phyloP scores from a whole-genome alignment of 495 filamentous ascomycete genomes.

The Aspergillus sparsus region DNA sequence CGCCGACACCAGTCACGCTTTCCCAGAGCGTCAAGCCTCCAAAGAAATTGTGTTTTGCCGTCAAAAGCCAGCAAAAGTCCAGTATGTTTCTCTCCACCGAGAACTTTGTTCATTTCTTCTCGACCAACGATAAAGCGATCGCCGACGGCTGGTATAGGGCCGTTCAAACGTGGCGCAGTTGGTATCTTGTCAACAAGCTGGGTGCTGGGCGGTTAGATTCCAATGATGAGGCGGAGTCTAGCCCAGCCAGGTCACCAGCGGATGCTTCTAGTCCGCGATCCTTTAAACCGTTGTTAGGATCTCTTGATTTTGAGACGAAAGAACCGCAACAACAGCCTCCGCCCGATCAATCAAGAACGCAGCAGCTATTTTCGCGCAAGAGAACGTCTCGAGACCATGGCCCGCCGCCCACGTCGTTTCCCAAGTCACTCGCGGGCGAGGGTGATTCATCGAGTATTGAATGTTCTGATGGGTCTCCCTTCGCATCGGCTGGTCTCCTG shows the following conservation, averaged over 20 bases:
- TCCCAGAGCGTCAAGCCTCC: conserved; percentile 68
- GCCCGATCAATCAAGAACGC: conserved; percentile 21
- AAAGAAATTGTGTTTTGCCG: conserved; percentile 78
- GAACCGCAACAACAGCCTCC: conserved; percentile 5
- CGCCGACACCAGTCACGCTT: conserved; percentile 63
- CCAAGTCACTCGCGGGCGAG: conserved; percentile 38
- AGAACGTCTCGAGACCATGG: conserved; percentile 41
- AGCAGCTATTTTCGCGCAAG: conserved; percentile 34
- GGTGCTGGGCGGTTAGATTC: conserved; percentile 51
- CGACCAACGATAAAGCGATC: conserved; percentile 66
- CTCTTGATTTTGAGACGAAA: conserved; percentile 39
- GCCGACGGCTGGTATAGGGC: conserved; percentile 67
- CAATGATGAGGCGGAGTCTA: conserved; percentile 18
- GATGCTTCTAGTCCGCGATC: conserved; percentile 31
- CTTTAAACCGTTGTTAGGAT: conserved; percentile 56
- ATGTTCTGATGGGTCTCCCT: conserved; percentile 46
- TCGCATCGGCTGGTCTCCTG: conserved; percentile 59
- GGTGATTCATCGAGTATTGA: conserved; percentile 17
- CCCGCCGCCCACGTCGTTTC: conserved; percentile 49
- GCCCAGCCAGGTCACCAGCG: conserved; percentile 20
- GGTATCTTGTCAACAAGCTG: conserved; percentile 74
- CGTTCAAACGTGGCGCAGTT: conserved; percentile 81
- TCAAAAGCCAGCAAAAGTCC: conserved; percentile 92
- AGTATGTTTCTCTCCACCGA: conserved; percentile 78
- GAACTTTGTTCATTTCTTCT: conserved; percentile 91